A percentile compares a stretch with the other conserved stretches of the same genome.
phyloP scores from a whole-genome alignment of 345 rosid species.

The Salix caprea region DNA sequence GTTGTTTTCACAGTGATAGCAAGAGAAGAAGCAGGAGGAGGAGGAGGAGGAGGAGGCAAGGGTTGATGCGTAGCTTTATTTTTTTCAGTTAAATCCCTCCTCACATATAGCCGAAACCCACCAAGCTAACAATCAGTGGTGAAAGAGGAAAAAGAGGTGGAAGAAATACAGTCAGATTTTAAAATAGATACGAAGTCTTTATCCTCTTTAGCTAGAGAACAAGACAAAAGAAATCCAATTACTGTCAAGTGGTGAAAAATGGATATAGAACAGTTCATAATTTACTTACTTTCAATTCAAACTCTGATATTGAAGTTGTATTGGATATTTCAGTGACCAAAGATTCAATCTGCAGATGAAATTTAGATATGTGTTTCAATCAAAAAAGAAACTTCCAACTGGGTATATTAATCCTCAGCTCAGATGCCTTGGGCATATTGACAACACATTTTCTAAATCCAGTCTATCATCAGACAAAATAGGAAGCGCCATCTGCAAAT shows the following conservation, averaged over 20 bases:
- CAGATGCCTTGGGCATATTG: background rate
- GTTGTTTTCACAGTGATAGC: conserved; percentile 21
- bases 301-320: conserved; percentile 67
- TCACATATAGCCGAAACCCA: conserved; percentile 65
- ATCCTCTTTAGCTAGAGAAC: background rate
- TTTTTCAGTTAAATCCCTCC: conserved; percentile 44
- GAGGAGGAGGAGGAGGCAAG: conserved; percentile 2
- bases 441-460: background rate
- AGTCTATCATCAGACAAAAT: background rate
- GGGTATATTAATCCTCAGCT: background rate
- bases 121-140: conserved; percentile 43
- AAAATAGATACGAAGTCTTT: background rate
- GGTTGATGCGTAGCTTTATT: conserved; percentile 33
- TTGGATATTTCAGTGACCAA: conserved; percentile 59
- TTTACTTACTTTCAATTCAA: conserved; percentile 65
- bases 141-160: background rate
- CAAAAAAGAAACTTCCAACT: background rate
- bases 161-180: background rate
- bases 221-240: background rate
- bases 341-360: conserved; percentile 57
- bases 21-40: conserved; percentile 3
- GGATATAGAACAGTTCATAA: background rate
- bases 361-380: background rate
- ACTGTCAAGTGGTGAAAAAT: conserved; percentile 6
- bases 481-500: background rate